A percentile compares a stretch with the other conserved stretches of the same genome.
Conservation (phyloP, 2,329 filamentous ascomycete species). For the Bipolaris zeicola region DNA sequence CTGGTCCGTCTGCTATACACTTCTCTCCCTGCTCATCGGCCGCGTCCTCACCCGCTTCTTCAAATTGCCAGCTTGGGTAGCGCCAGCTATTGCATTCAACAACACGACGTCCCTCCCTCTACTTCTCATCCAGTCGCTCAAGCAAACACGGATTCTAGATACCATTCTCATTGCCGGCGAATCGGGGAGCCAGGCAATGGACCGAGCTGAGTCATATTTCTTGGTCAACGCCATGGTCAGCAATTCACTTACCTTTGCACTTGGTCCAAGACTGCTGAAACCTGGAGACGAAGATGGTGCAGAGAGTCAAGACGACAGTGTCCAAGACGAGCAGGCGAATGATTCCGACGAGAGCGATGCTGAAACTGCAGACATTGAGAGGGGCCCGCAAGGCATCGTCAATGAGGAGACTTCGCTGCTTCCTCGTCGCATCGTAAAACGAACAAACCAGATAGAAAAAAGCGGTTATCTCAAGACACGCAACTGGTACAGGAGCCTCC, state of each 20-base stretch:
- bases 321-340: not conserved
- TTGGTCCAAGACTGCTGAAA: slow-evolving; percentile 65
- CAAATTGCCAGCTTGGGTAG: slow-evolving; percentile 59
- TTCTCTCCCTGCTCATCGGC: slow-evolving; percentile 57
- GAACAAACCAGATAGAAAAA: slow-evolving; percentile 36
- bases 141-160: slow-evolving; percentile 62
- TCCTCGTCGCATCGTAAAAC: slow-evolving; percentile 45
- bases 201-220: slow-evolving; percentile 69
- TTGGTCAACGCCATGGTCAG: slow-evolving; percentile 68
- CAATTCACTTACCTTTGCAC: slow-evolving; percentile 67
- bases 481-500: slow-evolving; percentile 45
- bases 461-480: slow-evolving; percentile 43
- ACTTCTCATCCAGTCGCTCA: slow-evolving; percentile 58
- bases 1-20: slow-evolving; percentile 59
- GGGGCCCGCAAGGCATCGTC: slow-evolving; percentile 33
- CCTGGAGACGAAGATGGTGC: slow-evolving; percentile 50
- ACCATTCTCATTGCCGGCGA: slow-evolving; percentile 54
- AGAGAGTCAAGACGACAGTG: slow-evolving; percentile 34
- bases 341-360: slow-evolving; percentile 32
- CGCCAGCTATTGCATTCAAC: slow-evolving; percentile 62
- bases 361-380: slow-evolving; percentile 27
- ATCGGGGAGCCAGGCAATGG: slow-evolving; percentile 55
- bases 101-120: slow-evolving; percentile 62
- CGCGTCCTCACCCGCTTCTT: slow-evolving; percentile 52
- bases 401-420: slow-evolving; percentile 61